Evolutionary conservation across 2,329 filamentous ascomycete species (phyloP).

Genomic region (Metarhizium robertsii): DNA sequence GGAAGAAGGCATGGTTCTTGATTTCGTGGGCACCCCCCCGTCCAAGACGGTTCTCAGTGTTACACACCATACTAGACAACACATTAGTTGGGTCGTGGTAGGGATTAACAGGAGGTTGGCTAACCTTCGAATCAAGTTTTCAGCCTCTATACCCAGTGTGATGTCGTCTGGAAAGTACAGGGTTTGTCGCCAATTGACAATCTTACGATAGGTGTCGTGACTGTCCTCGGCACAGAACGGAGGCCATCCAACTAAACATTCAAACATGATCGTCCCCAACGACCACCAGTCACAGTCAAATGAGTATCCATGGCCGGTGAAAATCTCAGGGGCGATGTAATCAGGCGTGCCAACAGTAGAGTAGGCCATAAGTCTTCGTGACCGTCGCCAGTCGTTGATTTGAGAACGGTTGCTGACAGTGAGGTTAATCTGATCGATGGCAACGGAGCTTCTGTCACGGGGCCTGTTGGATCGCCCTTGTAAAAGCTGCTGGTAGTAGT

Average conservation of each 20-base stretch:
- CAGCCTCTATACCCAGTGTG: conserved; percentile 76
- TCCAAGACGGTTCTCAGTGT: conserved; percentile 85
- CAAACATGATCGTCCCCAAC: conserved; percentile 98
- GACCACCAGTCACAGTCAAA: conserved; percentile 99
- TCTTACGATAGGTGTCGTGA: conserved; percentile 97
- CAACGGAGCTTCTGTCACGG: conserved; percentile 83
- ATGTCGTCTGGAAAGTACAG: conserved; percentile 96
- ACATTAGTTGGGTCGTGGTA: conserved; percentile 2
- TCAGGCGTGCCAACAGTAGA: conserved; percentile 97
- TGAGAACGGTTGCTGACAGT: conserved; percentile 96
- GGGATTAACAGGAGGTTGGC: conserved; percentile 15
- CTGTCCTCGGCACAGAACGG: conserved; percentile 98
- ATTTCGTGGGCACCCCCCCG: conserved; percentile 82
- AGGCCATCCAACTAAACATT: conserved; percentile 96
- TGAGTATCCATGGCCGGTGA: conserved; percentile 90
- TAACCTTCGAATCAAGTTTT: conserved; percentile 86
- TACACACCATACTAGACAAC: conserved; percentile 70
- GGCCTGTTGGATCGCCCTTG: conserved; percentile 66
- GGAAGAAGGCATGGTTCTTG: conserved; percentile 92
- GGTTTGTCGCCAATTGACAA: conserved; percentile 94
- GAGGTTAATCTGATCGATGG: conserved; percentile 94
- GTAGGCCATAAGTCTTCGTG: conserved; percentile 90
- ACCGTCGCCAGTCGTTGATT: conserved; percentile 98
- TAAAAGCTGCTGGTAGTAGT: conserved; percentile 94
- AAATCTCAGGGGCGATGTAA: conserved; percentile 98